phyloP scores from a whole-genome alignment of 495 filamentous ascomycete species.

The Penicillium pulvis region DNA sequence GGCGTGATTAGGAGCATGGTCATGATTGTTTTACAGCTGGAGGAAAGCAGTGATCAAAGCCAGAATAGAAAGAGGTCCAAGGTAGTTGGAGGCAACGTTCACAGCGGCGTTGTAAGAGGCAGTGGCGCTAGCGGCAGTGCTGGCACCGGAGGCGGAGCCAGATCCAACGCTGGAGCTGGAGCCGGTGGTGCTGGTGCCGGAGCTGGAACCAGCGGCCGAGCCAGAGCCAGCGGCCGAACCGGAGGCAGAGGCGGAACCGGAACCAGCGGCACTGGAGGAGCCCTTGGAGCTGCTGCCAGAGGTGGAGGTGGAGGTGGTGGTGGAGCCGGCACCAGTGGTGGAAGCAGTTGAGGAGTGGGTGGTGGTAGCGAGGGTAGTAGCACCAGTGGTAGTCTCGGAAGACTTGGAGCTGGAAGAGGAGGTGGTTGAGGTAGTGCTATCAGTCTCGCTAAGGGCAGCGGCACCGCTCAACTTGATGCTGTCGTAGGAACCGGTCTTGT shows the following conservation, averaged over 20 bases:
- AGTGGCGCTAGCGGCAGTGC: conserved; percentile 24
- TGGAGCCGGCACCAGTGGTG: conserved; percentile 16
- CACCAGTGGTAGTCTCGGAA: conserved; percentile 1
- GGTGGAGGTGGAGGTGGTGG: conserved; percentile 13
- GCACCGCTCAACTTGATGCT: conserved; percentile 58
- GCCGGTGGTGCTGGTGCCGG: conserved; percentile 14
- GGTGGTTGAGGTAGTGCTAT: conserved; percentile 15
- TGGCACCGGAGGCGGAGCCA: conserved; percentile 15
- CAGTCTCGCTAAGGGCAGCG: conserved; percentile 6
- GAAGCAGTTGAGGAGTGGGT: conserved; percentile 19
- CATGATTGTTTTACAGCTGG: conserved; percentile 34
- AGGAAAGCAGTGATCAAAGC: conserved; percentile 40
- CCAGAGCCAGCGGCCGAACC: conserved; percentile 21
- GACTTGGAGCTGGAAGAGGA: conserved; percentile 8
- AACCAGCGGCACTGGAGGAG: conserved; percentile 21
- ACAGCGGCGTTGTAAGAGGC: conserved; percentile 29
- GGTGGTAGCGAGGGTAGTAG: conserved; percentile 16
- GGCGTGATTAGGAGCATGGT: conserved; percentile 31
- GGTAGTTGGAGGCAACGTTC: conserved; percentile 26
- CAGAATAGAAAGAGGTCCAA: conserved; percentile 31
- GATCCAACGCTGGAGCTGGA: conserved; percentile 17
- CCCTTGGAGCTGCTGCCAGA: conserved; percentile 12
- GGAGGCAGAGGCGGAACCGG: conserved; percentile 10
- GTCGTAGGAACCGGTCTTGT: conserved; percentile 61
- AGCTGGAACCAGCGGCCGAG: conserved; percentile 25